Evolutionary conservation across 2,329 filamentous ascomycete species (phyloP), one percentile per base, ranked within the genome.

Genomic region (Teratosphaeria gauchensis): DNA sequence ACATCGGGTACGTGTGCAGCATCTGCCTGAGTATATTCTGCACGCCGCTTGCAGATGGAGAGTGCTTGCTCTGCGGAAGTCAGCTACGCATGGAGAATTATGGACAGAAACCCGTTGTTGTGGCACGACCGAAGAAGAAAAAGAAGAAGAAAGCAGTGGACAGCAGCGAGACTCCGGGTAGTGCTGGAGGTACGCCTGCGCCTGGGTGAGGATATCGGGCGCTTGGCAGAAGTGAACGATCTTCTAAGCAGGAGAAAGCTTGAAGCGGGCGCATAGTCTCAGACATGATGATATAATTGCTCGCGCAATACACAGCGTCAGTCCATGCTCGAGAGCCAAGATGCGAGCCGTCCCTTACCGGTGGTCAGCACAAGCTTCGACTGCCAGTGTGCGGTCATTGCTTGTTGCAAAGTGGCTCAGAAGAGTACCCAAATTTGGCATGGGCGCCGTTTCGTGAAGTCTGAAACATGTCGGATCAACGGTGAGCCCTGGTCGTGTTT

Each of bases 1-100:
- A 96, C 74, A 84, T 92, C 1, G 94, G 92, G 8, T 99, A 90
- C 71, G 92, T 99, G 42, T 99, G 94, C 78, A 95, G 90, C 61
- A 91, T 99, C 66, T 99, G 94, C 71, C 78, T 99, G 52, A 95
- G 90, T 73, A 99, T 95, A 67, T 96, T 95, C 72, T 96, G 91
- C 75, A 78, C 82, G 52, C 80, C 83, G 31, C 77, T 83, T 1
- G 77, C 80, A 61, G 82, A 83, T 56, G 84, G 83, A 2, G 83
- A 86, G 63, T 96, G 91, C 72, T 76, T 94, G 63, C 95, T 90
- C 0, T 96, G 91, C 71, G 90, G 88, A 1, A 92, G 88, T 2
- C 83, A 84, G 67, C 78, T 96, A 32, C 80, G 84, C n/a, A 75
- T 92, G n/a, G 87, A 87, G 0, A 83, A 83, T 59, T 91, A 91